Evolutionary conservation across 306 rosid species (phyloP).

Genomic region (Ammopiptanthus mongolicus): DNA sequence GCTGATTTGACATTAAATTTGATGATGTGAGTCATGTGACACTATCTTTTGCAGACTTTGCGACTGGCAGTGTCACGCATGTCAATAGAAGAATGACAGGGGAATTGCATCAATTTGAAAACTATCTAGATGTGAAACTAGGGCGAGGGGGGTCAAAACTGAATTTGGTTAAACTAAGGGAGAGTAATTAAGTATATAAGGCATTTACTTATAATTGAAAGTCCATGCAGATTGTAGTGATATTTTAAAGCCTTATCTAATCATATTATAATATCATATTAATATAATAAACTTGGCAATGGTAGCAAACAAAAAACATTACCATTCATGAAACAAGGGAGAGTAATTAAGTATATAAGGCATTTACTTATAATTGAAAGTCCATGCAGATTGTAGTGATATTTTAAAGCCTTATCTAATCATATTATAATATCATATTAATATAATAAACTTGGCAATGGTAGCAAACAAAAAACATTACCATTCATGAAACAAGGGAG

Average conservation of each 20-base stretch:
- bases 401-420: neutral
- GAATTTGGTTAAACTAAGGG: neutral
- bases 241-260: neutral
- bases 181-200: neutral
- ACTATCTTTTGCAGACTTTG: neutral
- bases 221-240: slow-evolving; percentile 16
- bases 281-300: no score
- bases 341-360: neutral
- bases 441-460: no score
- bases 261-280: neutral
- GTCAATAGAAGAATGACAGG: neutral
- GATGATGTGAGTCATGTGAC: neutral
- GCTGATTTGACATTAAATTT: neutral
- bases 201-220: slow-evolving; percentile 5
- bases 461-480: no score
- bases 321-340: no score
- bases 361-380: slow-evolving; percentile 6
- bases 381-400: slow-evolving; percentile 17
- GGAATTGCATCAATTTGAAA: neutral
- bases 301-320: no score
- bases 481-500: no score
- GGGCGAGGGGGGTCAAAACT: neutral
- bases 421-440: neutral
- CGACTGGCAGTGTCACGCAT: neutral
- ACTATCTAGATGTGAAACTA: slow-evolving; percentile 8